Base-by-base conservation (phyloP, 805 yeast genomes). In the Candida glaebosa region DNA sequence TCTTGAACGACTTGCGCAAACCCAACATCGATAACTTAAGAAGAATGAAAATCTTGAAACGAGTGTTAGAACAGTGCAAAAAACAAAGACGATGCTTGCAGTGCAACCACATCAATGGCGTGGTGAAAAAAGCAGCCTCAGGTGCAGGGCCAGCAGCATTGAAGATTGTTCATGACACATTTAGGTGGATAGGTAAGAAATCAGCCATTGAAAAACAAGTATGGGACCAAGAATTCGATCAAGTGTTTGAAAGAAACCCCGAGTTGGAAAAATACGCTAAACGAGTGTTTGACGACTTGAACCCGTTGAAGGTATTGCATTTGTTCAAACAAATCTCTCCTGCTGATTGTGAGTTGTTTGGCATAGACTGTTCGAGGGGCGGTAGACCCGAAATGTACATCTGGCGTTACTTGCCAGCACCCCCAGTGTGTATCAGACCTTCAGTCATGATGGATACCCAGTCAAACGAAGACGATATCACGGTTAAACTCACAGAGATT, bases 341-440 rank as follows among this genome's bases (percentile, higher is more conserved):
- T 0, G 76, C 79, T 34, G 99, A 93, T 57, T 90, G 96, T 67
- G 97, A 91, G 63, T 73, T 93, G 15, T 67, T 93, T 24, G 99
- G 99, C 41, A 80, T 93, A 40, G 93, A 93, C 56, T 79, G 96
- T 1, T 76, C 87, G 3, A 78, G 81, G 51, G 87, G 89, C 30
- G 96, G 97, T 36, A 76, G 97, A 50, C 99, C 98, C 4, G 98
- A 91, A 65, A 87, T 85, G 75, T 93, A 90, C 61, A 79, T 93
- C 31, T 93, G 99, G 99, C 79, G 96, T 57, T 93, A 90, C 59
- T 75, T 93, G 41, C 99, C 99, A 0, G 98, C 98, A 0, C 99
- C 99, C 1, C 99, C 99, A 0, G 97, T 95, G 15, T 93, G 99
- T 73, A 93, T 93, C 42, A 79, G 99, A 51, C 99, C 99, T 3